Percentiles rank a stretch among this genome's conserved stretches.
These are phyloP conservation scores for Chlamydomonas sp. DNA, from an alignment of 139 green algal genomes.

Conservation along the genomic window DNA sequence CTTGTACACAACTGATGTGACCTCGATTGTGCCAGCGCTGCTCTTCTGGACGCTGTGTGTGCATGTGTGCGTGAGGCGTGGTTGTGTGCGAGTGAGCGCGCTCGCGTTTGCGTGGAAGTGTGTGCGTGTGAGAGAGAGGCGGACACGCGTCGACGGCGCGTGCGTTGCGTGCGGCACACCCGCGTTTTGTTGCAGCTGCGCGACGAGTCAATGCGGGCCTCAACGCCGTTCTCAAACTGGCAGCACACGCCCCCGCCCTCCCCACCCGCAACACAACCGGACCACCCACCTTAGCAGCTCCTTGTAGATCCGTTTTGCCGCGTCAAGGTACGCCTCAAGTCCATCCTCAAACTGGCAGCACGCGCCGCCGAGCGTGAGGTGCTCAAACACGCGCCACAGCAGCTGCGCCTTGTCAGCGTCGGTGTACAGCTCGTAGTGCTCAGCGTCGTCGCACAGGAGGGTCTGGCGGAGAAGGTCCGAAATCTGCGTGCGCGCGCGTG, in stretches of 20 bases:
- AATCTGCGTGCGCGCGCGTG: slow-evolving; percentile 24
- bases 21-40: slow-evolving; percentile 27
- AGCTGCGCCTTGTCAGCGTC: slow-evolving; percentile 37
- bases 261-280: not conserved
- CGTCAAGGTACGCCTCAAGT: slow-evolving; percentile 38
- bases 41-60: slow-evolving; percentile 44
- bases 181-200: too few species aligned
- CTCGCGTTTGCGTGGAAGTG: too few species aligned
- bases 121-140: too few species aligned
- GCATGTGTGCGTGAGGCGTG: too few species aligned
- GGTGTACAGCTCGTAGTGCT: slow-evolving; percentile 39
- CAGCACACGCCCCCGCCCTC: too few species aligned
- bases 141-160: too few species aligned
- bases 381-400: slow-evolving; percentile 45
- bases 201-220: too few species aligned
- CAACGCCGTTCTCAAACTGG: too few species aligned
- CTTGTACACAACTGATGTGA: slow-evolving; percentile 31
- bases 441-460: slow-evolving; percentile 45
- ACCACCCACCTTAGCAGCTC: slow-evolving; percentile 31
- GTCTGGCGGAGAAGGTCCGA: slow-evolving; percentile 43
- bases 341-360: slow-evolving; percentile 55
- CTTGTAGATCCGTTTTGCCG: slow-evolving; percentile 47
- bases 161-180: too few species aligned
- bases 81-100: too few species aligned
- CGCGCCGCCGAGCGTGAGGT: slow-evolving; percentile 36